Evolutionary conservation across 192 early-diverging fungal genomes (phyloP), one percentile per base, ranked within the genome.

Genomic region (Helicostylum pulchrum): DNA sequence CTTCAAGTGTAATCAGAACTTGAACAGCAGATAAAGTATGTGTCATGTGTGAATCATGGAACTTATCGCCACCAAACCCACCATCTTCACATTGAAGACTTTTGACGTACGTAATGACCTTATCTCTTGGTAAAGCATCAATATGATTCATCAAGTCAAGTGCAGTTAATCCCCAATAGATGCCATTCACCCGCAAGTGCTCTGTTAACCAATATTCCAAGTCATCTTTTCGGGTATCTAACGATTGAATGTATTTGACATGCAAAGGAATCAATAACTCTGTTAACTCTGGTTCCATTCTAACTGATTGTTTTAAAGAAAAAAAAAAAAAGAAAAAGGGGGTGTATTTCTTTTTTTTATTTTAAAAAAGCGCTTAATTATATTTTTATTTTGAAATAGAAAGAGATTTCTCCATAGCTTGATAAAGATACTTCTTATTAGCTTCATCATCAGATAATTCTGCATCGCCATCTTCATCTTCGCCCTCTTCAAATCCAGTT

Each of bases 121-220:
- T 80, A 0, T 92, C 83, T 14, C 76, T 76, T 49, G 89, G 78
- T 7, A 98, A 72, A 11, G 84, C 87, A 17, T 88, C 83, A 19
- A 73, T 59, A 17, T 78, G 73, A 46, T 83, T 78, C 71, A 98
- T 68, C 43, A 97, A 70, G 34, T 87, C 81, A 39, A 97, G 74
- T 0, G 94, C 86, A 0, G 93, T 94, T 0, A 94, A 68, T 0
- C 94, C 95, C 96, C 96, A 97, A 65, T 97, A 98, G 21, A 98
- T 79, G 23, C 93, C 96, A 65, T 89, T 95, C 15, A 98, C 68
- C 0, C 93, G 88, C 9, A 98, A 77, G 57, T 96, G 94, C 63
- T 96, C 95, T 6, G 90, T 87, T 53, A 92, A 74, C 94, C 93
- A 95, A 75, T 97, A 98, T 63, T 97, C 95, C 11, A 98, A 78